These are phyloP conservation scores for Arachis monticola DNA, from an alignment of 331 rosid genomes.

Conservation along the genomic window DNA sequence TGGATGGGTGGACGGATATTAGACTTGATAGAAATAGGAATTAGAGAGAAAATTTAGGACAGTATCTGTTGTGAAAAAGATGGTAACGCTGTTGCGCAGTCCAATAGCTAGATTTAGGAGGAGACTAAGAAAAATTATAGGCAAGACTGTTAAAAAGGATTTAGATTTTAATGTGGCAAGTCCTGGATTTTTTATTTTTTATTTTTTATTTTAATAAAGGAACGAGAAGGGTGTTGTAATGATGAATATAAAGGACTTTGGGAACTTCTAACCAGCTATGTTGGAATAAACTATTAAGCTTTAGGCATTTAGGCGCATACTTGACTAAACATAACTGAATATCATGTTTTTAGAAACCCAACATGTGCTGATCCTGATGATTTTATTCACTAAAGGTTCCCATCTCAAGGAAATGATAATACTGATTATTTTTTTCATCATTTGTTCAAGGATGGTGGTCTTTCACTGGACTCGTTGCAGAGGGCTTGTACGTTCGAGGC, in stretches of 20 bases:
- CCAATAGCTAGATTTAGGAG: background rate
- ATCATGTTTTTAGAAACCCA: slow-evolving; percentile 12
- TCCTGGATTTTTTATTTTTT: background rate
- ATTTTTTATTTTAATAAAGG: background rate
- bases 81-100: background rate
- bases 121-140: background rate
- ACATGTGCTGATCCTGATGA: slow-evolving; percentile 8
- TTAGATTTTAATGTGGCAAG: background rate
- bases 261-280: background rate
- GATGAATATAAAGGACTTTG: background rate
- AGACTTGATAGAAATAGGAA: background rate
- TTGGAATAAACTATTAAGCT: background rate
- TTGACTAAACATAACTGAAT: background rate
- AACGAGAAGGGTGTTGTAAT: background rate
- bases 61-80: background rate
- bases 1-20: background rate
- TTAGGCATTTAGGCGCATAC: background rate
- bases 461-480: slow-evolving; percentile 77
- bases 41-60: background rate
- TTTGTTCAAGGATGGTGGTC: slow-evolving; percentile 74
- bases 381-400: background rate
- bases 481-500: slow-evolving; percentile 89
- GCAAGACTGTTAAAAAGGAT: background rate
- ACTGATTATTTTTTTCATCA: background rate
- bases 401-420: slow-evolving; percentile 17